phyloP scores from a whole-genome alignment of 2,329 filamentous ascomycete genomes.

The Epichloe gansuensis region DNA sequence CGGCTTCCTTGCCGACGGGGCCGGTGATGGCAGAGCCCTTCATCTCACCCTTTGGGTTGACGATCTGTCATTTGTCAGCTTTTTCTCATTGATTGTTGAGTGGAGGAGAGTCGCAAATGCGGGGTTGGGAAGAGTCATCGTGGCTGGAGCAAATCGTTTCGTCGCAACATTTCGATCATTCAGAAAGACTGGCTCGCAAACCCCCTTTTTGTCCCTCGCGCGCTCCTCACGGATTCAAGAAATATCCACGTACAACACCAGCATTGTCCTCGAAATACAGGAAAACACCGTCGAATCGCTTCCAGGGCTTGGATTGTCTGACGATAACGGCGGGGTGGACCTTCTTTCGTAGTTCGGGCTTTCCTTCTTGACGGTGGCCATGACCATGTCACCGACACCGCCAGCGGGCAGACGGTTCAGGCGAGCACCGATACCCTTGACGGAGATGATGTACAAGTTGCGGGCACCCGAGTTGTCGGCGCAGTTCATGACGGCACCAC shows the following conservation, averaged over 20 bases:
- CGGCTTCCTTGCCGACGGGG: constrained; percentile 98
- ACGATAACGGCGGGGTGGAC: constrained; percentile 99
- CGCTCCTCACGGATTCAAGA: background rate
- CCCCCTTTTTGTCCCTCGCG: background rate
- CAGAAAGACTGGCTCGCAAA: too few relatives aligned
- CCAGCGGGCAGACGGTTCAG: constrained; percentile 95
- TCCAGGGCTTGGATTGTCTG: constrained; percentile 98
- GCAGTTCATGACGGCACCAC: constrained; percentile 99
- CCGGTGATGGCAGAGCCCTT: constrained; percentile 99
- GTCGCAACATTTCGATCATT: background rate
- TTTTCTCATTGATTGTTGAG: background rate
- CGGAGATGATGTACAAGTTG: constrained; percentile 99
- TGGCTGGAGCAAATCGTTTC: background rate
- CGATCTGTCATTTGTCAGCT: constrained; percentile 50
- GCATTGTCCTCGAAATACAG: constrained; percentile 99
- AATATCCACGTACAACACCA: constrained; percentile 66
- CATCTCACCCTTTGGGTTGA: constrained; percentile 99
- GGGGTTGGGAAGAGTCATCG: background rate
- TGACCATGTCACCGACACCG: constrained; percentile 99
- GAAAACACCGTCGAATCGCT: constrained; percentile 95
- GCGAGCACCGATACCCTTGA: constrained; percentile 96
- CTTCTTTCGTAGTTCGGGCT: constrained; percentile 99
- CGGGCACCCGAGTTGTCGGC: constrained; percentile 97
- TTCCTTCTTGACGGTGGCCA: constrained; percentile 99
- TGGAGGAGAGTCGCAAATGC: background rate